Evolutionary conservation across 1,284 basidiomycete species (phyloP), one percentile per base, ranked within the genome.

Genomic region (Microbotryum silenes-acaulis): DNA sequence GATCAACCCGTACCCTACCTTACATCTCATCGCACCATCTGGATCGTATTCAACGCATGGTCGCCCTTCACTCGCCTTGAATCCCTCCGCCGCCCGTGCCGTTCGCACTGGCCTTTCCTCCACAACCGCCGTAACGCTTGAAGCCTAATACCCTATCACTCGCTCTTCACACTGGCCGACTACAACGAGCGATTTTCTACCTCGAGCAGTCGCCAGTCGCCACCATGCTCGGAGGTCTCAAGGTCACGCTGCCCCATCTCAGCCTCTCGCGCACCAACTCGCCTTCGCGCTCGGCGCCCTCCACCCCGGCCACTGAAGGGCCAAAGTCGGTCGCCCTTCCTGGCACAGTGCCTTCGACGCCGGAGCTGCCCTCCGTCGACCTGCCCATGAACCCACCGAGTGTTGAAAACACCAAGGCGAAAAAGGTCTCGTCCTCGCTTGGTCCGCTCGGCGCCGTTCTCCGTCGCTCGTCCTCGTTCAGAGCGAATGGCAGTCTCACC

Each of bases 241-340:
- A 56, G 37, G 54, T 47, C 18, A 42, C 33, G 4, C 42, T 56
- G 37, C 54, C 54, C 16, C 54, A 56, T 16, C 25, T 56, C 33
- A 21, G 18, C n/a, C 42, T 56, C 37, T 56, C 54, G 25, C 54
- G 54, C n/a, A 56, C 46, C 54, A 56, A 53, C 51, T 53, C 51
- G 31, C 51, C 51, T 20, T 53, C 51, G 25, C 23, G 51, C n/a
- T 33, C 51, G 10, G 12, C 37, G 16, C n/a, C 23, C 2, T 53
- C 51, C 25, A 31, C 51, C 20, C 23, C 51, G 4, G 14, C 37
- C 37, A 18, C 37, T 3, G 37, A 42, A 16, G 37, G 12, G 1
- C 3, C 14, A 3, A 42, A 42, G 16, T 42, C 37, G 12, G 37
- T 5, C 27, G 27, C 27, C 8, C 31, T 31, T 2, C 31, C 31